Percentiles rank a stretch among this genome's conserved stretches.
phyloP scores from a whole-genome alignment of 2,329 filamentous ascomycete species.

The Curvularia spicifera region DNA sequence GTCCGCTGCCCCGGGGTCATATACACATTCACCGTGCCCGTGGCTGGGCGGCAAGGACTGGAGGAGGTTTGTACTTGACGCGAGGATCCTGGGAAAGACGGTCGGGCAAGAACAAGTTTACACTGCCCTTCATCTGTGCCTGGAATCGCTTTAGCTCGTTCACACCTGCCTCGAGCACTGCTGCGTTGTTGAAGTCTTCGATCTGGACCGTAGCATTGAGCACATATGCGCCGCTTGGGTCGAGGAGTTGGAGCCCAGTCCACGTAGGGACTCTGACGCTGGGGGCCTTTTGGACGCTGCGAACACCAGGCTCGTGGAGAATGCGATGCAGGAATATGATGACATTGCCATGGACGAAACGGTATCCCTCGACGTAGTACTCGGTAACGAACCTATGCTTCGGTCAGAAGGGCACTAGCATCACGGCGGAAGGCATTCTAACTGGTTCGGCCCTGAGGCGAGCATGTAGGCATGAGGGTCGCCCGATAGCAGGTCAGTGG shows the following conservation, averaged over 20 bases:
- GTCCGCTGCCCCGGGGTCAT: neutral
- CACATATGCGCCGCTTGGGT: slow-evolving; percentile 64
- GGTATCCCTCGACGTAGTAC: slow-evolving; percentile 63
- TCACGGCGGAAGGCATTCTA: slow-evolving; percentile 29
- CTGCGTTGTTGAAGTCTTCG: slow-evolving; percentile 61
- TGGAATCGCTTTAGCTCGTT: slow-evolving; percentile 63
- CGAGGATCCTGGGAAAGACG: slow-evolving; percentile 66
- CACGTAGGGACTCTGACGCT: slow-evolving; percentile 53
- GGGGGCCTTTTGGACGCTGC: slow-evolving; percentile 38
- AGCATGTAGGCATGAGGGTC: slow-evolving; percentile 60
- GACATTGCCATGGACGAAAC: slow-evolving; percentile 64
- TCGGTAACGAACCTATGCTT: slow-evolving; percentile 61
- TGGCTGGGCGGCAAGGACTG: slow-evolving; percentile 18
- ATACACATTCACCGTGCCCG: slow-evolving; percentile 28
- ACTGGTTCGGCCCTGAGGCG: slow-evolving; percentile 60
- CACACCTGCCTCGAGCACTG: slow-evolving; percentile 61
- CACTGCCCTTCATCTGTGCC: slow-evolving; percentile 62
- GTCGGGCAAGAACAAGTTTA: slow-evolving; percentile 64
- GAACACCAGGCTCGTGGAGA: slow-evolving; percentile 54
- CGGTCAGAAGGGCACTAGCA: slow-evolving; percentile 27
- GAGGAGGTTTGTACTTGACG: slow-evolving; percentile 56
- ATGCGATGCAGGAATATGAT: slow-evolving; percentile 64
- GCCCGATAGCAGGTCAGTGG: slow-evolving; percentile 56
- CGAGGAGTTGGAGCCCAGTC: slow-evolving; percentile 57
- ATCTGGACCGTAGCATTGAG: slow-evolving; percentile 65